Conservation (phyloP, 805 yeast species). For the Komagataella mondaviorum region DNA sequence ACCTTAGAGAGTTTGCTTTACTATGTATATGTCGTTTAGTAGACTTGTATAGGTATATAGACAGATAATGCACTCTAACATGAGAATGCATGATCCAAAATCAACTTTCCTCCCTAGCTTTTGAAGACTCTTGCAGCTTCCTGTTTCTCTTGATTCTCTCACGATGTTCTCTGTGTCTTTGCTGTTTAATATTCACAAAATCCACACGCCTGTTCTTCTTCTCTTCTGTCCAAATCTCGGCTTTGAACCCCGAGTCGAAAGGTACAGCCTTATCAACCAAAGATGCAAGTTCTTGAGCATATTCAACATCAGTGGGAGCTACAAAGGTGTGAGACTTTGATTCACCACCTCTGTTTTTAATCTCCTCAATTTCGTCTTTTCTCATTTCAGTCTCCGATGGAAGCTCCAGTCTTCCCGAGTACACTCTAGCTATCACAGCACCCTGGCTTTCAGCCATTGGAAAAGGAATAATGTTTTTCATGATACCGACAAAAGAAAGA, state of each 20-base stretch:
- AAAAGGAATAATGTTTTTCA: conserved; percentile 34
- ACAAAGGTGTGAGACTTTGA: conserved; percentile 36
- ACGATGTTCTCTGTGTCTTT: too few relatives aligned
- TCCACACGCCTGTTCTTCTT: conserved; percentile 6
- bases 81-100: too few relatives aligned
- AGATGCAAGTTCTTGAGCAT: conserved; percentile 30
- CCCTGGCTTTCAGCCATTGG: conserved; percentile 37
- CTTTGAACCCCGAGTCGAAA: conserved; percentile 15
- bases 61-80: too few relatives aligned
- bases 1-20: too few relatives aligned
- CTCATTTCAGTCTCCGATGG: conserved; percentile 25
- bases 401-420: conserved; percentile 26
- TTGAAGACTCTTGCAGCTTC: too few relatives aligned
- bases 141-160: too few relatives aligned
- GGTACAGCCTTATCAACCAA: conserved; percentile 21
- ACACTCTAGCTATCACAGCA: conserved; percentile 24
- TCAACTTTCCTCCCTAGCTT: too few relatives aligned
- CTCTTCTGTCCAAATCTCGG: conserved; percentile 16
- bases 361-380: conserved; percentile 16
- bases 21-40: too few relatives aligned
- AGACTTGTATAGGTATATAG: too few relatives aligned
- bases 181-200: too few relatives aligned
- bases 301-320: conserved; percentile 46
- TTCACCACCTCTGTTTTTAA: conserved; percentile 30
- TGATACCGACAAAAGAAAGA: conserved; percentile 25